Evolutionary conservation across 768 basidiomycete genomes (phyloP), one percentile per base, ranked within the genome.

Genomic region (Auricularia heimuer): DNA sequence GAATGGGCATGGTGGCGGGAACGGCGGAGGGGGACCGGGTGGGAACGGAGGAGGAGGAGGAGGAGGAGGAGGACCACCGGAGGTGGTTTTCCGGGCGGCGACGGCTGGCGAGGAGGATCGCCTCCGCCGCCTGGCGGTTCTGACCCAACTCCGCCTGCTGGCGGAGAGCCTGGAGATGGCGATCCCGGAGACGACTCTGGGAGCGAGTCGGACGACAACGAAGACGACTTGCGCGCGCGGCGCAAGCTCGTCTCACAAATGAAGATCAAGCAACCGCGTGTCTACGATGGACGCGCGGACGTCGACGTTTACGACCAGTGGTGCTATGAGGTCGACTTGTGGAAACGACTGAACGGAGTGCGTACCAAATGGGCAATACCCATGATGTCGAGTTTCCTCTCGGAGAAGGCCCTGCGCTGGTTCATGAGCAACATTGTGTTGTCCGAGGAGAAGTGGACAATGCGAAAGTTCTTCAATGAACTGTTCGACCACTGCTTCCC

Each of bases 401-500:
- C 65, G 0, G 75, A 71, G 0, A 69, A 69, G 0, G 78, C 77
- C 0, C 72, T 73, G 58, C 67, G 75, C 12, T 77, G 75, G 47
- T 79, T 77, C 51, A 68, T 70, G 0, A 66, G 70, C n/a, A 68
- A 72, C 14, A 74, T 79, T 0, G 67, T 76, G 0, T 61, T 65
- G 1, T 70, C 71, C 4, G 64, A 70, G 0, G 64, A 71, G 3
- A 44, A 69, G 0, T 79, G 77, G 76, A 65, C 35, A 0, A 36
- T 78, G 0, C 39, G 67, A 10, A 33, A 69, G 1, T 78, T 78
- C 65, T 77, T 77, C 62, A 29, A 63, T 3, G 73, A 70, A 35
- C 16, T 79, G n/a, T 78, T 76, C 63, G 69, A 78, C 24, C 75
- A 75, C 33, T 77, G 77, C 36, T 79, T 79, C 68, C 77, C 77